phyloP scores from a whole-genome alignment of 805 yeast genomes.

The Nakazawaea laoshanensis region DNA sequence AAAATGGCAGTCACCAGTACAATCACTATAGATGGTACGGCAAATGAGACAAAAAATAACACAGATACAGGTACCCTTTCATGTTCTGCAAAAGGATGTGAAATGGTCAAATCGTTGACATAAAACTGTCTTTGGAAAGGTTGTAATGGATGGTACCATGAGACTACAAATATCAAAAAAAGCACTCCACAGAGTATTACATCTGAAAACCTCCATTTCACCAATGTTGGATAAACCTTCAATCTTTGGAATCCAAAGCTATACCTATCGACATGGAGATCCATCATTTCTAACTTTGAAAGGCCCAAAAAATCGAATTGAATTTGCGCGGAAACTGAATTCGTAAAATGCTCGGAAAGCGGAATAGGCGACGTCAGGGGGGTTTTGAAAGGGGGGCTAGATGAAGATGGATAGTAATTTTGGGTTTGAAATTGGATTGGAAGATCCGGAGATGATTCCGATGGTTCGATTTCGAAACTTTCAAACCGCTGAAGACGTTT shows the following conservation, averaged over 20 bases:
- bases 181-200: constrained; percentile 1
- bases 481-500: too few relatives aligned
- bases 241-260: constrained; percentile 10
- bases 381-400: neutral
- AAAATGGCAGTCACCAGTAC: constrained; percentile 20
- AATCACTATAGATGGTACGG: constrained; percentile 40
- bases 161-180: constrained; percentile 2
- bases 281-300: neutral
- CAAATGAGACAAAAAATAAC: constrained; percentile 44
- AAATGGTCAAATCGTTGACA: constrained; percentile 65
- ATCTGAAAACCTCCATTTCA: constrained; percentile 10
- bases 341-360: neutral
- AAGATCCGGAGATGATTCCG: neutral
- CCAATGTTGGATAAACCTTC: constrained; percentile 3
- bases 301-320: neutral
- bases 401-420: neutral
- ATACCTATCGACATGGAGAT: constrained; percentile 5
- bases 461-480: too few relatives aligned
- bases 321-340: neutral
- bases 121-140: constrained; percentile 80
- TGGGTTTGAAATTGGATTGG: neutral
- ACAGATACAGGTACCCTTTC: constrained; percentile 60
- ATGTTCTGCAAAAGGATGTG: constrained; percentile 70
- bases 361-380: neutral
- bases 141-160: constrained; percentile 18